Evolutionary conservation across 495 filamentous ascomycete genomes (phyloP).

Genomic region (Aspergillus nidulans): DNA sequence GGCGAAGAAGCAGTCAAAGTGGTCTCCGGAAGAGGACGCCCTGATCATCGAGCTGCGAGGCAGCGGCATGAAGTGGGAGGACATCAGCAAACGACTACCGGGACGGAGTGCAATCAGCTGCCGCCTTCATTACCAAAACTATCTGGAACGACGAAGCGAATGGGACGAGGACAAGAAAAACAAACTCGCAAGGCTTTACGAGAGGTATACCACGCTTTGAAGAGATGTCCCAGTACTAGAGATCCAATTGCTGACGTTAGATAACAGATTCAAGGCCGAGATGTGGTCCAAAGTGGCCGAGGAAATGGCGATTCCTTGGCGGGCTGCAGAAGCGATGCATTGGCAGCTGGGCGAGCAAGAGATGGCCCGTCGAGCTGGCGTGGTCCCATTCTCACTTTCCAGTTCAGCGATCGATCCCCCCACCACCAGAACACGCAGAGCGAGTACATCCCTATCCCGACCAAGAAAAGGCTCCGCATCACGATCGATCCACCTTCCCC

Average conservation of each 20-base stretch:
- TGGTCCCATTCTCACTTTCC: slow-evolving; percentile 71
- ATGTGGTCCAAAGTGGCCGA: slow-evolving; percentile 94
- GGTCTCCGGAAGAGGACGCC: slow-evolving; percentile 86
- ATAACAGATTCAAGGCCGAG: slow-evolving; percentile 81
- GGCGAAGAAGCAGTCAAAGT: slow-evolving; percentile 94
- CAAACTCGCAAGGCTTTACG: slow-evolving; percentile 89
- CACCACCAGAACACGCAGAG: slow-evolving; percentile 38
- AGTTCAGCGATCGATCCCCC: slow-evolving; percentile 55
- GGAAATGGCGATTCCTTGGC: slow-evolving; percentile 96
- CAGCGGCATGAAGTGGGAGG: slow-evolving; percentile 95
- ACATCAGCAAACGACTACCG: slow-evolving; percentile 85
- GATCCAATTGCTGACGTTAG: slow-evolving; percentile 9
- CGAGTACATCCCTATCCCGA: slow-evolving; percentile 42
- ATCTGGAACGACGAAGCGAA: slow-evolving; percentile 80
- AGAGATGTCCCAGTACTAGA: background rate
- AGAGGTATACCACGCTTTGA: slow-evolving; percentile 58
- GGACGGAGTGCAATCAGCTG: slow-evolving; percentile 91
- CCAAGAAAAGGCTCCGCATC: slow-evolving; percentile 40
- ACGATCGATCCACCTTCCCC: slow-evolving; percentile 31
- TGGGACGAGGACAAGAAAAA: slow-evolving; percentile 99
- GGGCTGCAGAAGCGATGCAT: slow-evolving; percentile 94
- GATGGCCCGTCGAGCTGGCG: slow-evolving; percentile 86
- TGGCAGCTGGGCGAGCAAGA: slow-evolving; percentile 93
- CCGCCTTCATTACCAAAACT: slow-evolving; percentile 95
- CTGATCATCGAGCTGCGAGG: slow-evolving; percentile 85